Evolutionary conservation across 352 stramenopile species (phyloP), one percentile per base, ranked within the genome.

Genomic region (Phytophthora quininea): DNA sequence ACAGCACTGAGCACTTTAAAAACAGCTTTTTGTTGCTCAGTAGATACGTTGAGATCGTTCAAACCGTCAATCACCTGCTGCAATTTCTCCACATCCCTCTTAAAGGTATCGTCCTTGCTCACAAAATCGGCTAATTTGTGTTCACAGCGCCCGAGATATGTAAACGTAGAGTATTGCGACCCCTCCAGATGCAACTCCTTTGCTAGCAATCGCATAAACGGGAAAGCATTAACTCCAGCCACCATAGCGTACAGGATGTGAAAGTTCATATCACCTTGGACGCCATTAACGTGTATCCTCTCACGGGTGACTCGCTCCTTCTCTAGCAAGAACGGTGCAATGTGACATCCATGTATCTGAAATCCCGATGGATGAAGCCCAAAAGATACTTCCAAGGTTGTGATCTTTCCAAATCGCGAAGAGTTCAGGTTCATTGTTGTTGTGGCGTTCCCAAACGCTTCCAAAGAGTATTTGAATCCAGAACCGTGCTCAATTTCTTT

Each of bases 171-270:
- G 15, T 70, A 79, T 14, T 75, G 59, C 12, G 58, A 35, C 24
- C 52, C 71, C 15, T 79, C 69, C 9, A 94, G 63, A n/a, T 59
- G 58, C 9, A 92, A 58, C 9, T 80, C 76, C 29, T 79, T 71
- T 12, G 77, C 76, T 24, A 79, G 43, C 12, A 72, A 61, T 12
- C 50, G 56, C 64, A 82, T 74, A 29, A 73, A 71, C 32, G 69
- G 54, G 45, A 74, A 55, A 5, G 75, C 69, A 19, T 89, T 91
- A 29, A 88, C 69, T 11, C 80, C 86, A 4, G 80, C 67, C 12
- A 92, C 74, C 43, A 94, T 60, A 11, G 84, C 73, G 67, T 94
- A 94, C 24, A 94, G 76, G 10, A 91, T 55, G 67, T 94, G 86
- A 54, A 94, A 94, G 56, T 92, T 94, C 54, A 71, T 64, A 14